phyloP scores from a whole-genome alignment of 805 yeast genomes.

The Saturnispora sanitii region DNA sequence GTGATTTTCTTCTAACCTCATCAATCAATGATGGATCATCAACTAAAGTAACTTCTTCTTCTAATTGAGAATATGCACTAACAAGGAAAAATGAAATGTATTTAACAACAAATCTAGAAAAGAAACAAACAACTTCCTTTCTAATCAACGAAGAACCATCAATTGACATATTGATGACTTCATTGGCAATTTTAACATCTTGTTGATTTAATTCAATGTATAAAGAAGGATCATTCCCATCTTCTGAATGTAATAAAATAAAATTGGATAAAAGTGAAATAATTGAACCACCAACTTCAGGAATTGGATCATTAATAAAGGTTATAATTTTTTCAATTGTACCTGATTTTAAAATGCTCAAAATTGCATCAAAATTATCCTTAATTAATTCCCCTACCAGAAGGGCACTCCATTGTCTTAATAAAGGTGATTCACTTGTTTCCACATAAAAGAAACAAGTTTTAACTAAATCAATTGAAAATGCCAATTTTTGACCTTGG shows the following conservation, averaged over 20 bases:
- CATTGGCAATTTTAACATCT: constrained; percentile 61
- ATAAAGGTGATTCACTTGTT: constrained; percentile 68
- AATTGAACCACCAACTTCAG: constrained; percentile 87
- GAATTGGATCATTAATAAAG: constrained; percentile 77
- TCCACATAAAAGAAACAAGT: constrained; percentile 59
- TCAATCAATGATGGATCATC: constrained; percentile 54
- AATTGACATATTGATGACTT: constrained; percentile 55
- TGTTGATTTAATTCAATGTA: constrained; percentile 46
- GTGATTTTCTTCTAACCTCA: constrained; percentile 54
- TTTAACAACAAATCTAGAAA: constrained; percentile 62
- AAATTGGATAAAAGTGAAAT: constrained; percentile 64
- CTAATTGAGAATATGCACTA: constrained; percentile 76
- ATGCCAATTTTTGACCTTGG: constrained; percentile 71
- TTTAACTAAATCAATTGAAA: constrained; percentile 59
- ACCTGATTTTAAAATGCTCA: constrained; percentile 57
- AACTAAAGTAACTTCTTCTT: constrained; percentile 62
- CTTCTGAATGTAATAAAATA: constrained; percentile 35
- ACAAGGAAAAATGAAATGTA: constrained; percentile 71
- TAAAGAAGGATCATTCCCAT: constrained; percentile 23
- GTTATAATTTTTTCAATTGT: constrained; percentile 45
- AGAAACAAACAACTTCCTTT: constrained; percentile 69
- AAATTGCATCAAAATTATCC: constrained; percentile 63
- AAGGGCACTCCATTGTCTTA: constrained; percentile 88
- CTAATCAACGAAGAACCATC: constrained; percentile 90
- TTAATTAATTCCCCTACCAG: constrained; percentile 70